Conservation (phyloP, 139 green algal genomes). For the Mychonastes homosphaera region DNA sequence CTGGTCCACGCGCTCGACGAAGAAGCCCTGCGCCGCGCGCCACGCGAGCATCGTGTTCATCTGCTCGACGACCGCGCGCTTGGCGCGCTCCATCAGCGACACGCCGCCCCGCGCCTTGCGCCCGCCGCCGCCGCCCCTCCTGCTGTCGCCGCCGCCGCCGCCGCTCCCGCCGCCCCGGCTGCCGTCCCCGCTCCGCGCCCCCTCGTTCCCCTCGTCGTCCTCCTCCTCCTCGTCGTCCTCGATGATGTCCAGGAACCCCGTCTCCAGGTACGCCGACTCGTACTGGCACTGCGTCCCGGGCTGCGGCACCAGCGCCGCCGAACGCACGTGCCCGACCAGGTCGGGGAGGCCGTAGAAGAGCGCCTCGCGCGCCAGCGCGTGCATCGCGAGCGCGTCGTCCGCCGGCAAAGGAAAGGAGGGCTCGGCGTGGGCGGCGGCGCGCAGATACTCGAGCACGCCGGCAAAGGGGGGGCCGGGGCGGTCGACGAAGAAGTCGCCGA, state of each 20-base stretch:
- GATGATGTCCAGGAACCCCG: constrained; percentile 23
- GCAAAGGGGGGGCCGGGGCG: constrained; percentile 18
- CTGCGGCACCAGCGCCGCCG: constrained; percentile 15
- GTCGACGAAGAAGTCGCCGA: constrained; percentile 26
- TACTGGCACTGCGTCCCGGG: constrained; percentile 11
- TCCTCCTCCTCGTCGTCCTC: constrained; percentile 11
- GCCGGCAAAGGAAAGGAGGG: constrained; percentile 9
- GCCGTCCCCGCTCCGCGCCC: no score
- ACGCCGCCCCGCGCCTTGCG: neutral
- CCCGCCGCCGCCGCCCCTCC: neutral
- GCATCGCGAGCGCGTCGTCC: neutral
- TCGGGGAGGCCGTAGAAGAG: constrained; percentile 18
- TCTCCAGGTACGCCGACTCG: constrained; percentile 25
- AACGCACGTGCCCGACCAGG: constrained; percentile 12
- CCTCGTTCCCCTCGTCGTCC: constrained; percentile 18
- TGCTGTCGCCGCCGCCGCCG: no score
- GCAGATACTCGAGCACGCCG: constrained; percentile 26
- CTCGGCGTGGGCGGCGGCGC: constrained; percentile 9
- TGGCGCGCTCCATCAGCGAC: neutral
- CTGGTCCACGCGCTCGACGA: constrained; percentile 1
- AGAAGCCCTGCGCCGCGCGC: constrained; percentile 16
- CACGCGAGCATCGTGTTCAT: constrained; percentile 21
- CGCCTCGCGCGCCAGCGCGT: constrained; percentile 20
- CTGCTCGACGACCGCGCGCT: constrained; percentile 24
- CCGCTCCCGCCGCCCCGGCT: no score